Percentiles rank a stretch among this genome's conserved stretches.
phyloP scores from a whole-genome alignment of 306 rosid genomes.

The Quercus rubra region DNA sequence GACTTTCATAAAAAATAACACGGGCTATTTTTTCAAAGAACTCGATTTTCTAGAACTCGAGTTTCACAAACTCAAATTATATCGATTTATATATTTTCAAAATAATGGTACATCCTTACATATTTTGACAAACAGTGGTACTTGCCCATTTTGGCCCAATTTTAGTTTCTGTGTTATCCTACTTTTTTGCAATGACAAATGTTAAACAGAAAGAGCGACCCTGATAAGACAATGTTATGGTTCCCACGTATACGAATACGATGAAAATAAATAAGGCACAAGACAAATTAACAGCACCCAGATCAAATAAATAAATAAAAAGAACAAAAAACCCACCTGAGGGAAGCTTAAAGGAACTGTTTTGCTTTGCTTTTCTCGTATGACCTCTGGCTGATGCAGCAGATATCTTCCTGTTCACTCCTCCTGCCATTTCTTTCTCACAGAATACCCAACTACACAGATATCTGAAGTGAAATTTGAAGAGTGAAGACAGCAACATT shows the following conservation, averaged over 20 bases:
- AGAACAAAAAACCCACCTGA: constrained; percentile 38
- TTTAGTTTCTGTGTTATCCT: not conserved
- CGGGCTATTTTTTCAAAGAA: too few species aligned
- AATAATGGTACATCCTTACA: too few species aligned
- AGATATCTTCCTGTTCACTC: constrained; percentile 58
- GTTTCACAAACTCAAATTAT: too few species aligned
- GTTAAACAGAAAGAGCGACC: not conserved
- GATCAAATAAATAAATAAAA: not conserved
- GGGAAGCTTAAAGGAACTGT: constrained; percentile 39
- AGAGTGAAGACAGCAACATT: not conserved
- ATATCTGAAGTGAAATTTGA: not conserved
- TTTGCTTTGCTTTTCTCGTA: constrained; percentile 55
- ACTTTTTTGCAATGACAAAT: not conserved
- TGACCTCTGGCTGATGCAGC: constrained; percentile 83
- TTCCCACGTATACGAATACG: not conserved
- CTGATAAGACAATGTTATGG: not conserved
- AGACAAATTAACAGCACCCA: not conserved
- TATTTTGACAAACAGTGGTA: not conserved
- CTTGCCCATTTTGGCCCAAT: not conserved
- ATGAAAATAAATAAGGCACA: not conserved
- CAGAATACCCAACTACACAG: not conserved
- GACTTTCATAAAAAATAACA: too few species aligned
- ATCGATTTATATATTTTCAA: too few species aligned
- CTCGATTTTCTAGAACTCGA: too few species aligned
- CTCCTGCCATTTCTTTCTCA: constrained; percentile 46